phyloP scores from a whole-genome alignment of 2,329 filamentous ascomycete species.

The Phyllosticta paracitricarpa region DNA sequence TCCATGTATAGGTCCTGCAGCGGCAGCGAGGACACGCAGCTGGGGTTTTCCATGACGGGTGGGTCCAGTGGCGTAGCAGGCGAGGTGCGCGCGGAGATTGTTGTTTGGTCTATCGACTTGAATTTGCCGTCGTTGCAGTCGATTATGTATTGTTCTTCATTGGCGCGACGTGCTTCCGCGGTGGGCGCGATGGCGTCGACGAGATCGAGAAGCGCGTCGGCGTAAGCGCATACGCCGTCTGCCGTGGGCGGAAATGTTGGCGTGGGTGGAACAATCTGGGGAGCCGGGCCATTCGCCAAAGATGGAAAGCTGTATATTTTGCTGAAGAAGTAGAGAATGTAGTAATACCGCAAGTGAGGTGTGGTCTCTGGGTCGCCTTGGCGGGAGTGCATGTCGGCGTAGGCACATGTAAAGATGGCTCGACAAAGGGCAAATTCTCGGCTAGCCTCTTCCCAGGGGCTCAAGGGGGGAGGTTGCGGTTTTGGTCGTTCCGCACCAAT shows the following conservation, averaged over 20 bases:
- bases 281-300: not conserved
- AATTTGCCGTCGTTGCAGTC: constrained; percentile 48
- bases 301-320: constrained; percentile 16
- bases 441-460: constrained; percentile 44
- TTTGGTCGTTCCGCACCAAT: constrained; percentile 10
- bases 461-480: constrained; percentile 20
- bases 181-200: constrained; percentile 40
- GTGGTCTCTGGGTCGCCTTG: not conserved
- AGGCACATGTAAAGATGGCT: constrained; percentile 32
- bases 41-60: constrained; percentile 14
- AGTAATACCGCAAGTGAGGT: constrained; percentile 26
- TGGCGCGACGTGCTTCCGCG: constrained; percentile 35
- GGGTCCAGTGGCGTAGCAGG: not conserved
- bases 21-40: constrained; percentile 13
- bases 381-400: constrained; percentile 2
- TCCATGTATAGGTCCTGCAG: constrained; percentile 11
- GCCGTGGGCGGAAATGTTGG: not conserved
- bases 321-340: not conserved
- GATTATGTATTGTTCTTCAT: constrained; percentile 39
- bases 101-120: constrained; percentile 12
- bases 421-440: constrained; percentile 48
- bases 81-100: not conserved
- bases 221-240: constrained; percentile 32
- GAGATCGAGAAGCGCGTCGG: constrained; percentile 36
- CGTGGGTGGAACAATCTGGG: not conserved